Base-by-base conservation (phyloP, 2,329 filamentous ascomycete genomes). In the Aspergillus jensenii region DNA sequence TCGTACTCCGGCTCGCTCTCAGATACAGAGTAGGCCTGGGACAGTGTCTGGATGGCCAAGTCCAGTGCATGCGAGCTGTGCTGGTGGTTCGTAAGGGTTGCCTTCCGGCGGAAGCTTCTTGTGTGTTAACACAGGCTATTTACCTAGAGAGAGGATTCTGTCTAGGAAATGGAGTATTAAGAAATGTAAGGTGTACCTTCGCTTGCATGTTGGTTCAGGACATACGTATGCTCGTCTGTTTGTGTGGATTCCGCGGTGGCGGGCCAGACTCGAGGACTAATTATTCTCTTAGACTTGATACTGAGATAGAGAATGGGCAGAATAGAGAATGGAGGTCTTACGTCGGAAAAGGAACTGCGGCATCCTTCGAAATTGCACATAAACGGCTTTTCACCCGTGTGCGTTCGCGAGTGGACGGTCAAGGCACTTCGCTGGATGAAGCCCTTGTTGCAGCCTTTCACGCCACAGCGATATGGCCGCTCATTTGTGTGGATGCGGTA, bases 401-500 rank as follows among this genome's bases (percentile, higher is more conserved):
- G 74, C 27, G 76, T 77, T 45, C 76, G 70, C 35, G 75, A 73
- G 64, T 79, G 74, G 46, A 79, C 74, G 15, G 77, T 79, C 65
- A 79, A 65, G 23, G 77, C 77, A 62, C 77, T 79, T 56, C 77
- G 75, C 62, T 79, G 77, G 59, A 79, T 79, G 61, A 79, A 79
- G 63, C 76, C 79, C 66, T 79, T 79, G 56, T 74, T 75, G 68
- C 77, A 79, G 59, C 75, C 74, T 51, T 73, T 69, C 48, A 77
- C 72, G 1, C 69, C 76, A 65, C 77, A 79, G 48, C 74, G 73
- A 59, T 79, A 79, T n/a, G 77, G 77, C 44, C 77, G 74, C 61
- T 79, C 77, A 62, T 79, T 79, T 62, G 77, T 79, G 55, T 79
- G 77, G 66, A 79, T 79, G 55, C 77, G 75, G 64, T 75, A 77